A percentile compares a stretch with the other conserved stretches of the same genome.
Conservation (phyloP, 2,329 filamentous ascomycete species). For the Fusarium veterinarium region DNA sequence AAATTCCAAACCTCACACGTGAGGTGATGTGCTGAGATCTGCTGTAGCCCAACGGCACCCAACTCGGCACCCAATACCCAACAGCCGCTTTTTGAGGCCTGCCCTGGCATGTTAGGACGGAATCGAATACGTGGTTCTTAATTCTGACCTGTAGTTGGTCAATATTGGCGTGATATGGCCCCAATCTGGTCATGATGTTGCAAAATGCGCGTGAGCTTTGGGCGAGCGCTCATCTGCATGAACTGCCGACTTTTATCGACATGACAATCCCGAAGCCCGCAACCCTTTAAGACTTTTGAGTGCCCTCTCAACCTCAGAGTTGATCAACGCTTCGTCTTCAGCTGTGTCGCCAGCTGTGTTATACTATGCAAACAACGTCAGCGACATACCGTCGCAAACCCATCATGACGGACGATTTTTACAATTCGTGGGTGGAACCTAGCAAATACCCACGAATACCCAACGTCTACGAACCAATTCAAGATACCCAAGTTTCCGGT, state of each 20-base stretch:
- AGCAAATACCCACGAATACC: conserved; percentile 37
- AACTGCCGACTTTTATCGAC: conserved; percentile 8
- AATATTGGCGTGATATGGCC: conserved; percentile 26
- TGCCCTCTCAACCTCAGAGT: background rate
- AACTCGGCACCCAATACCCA: conserved; percentile 35
- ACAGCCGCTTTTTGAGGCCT: conserved; percentile 35
- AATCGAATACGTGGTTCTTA: conserved; percentile 4
- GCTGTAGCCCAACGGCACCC: conserved; percentile 34
- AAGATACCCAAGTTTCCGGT: conserved; percentile 6
- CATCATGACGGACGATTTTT: conserved; percentile 29
- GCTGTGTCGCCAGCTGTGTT: background rate
- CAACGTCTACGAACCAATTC: conserved; percentile 41
- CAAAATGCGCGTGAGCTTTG: conserved; percentile 36
- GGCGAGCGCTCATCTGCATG: conserved; percentile 30
- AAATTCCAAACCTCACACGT: conserved; percentile 25
- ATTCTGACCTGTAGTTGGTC: conserved; percentile 25
- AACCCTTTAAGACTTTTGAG: conserved; percentile 6
- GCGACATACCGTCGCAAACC: conserved; percentile 18
- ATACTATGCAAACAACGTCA: conserved; percentile 17
- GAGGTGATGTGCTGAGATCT: conserved; percentile 4
- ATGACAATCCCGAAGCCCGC: background rate
- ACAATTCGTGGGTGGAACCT: conserved; percentile 32
- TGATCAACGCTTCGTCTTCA: background rate
- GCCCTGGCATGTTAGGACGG: conserved; percentile 17
- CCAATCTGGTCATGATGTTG: conserved; percentile 28